Evolutionary conservation across 2,329 filamentous ascomycete genomes (phyloP).

Genomic region (Ceratocystiopsis brevicomis): DNA sequence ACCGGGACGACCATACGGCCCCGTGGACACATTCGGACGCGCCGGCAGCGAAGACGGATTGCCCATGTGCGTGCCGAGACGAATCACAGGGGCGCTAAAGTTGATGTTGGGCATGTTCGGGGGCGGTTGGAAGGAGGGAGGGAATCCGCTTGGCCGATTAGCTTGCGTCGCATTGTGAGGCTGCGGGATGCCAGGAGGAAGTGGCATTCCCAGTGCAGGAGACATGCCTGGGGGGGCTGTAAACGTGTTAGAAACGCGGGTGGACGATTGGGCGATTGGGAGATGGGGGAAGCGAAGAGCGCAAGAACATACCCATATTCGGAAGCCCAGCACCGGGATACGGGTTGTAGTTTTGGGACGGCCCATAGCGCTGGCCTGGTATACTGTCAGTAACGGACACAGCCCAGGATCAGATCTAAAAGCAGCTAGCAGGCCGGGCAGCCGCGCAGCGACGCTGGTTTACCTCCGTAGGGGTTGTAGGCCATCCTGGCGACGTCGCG

Average conservation of each 20-base stretch:
- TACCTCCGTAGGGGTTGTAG: slow-evolving; percentile 43
- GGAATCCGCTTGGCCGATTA: slow-evolving; percentile 63
- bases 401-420: too few relatives aligned
- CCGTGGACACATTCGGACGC: slow-evolving; percentile 22
- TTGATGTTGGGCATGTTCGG: slow-evolving; percentile 94
- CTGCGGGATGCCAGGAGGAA: slow-evolving; percentile 61
- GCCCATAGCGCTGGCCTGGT: slow-evolving; percentile 42
- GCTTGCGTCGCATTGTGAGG: slow-evolving; percentile 48
- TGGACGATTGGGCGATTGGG: too few relatives aligned
- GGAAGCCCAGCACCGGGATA: slow-evolving; percentile 55
- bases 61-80: slow-evolving; percentile 55
- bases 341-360: slow-evolving; percentile 52
- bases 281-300: background rate
- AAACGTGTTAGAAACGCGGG: slow-evolving; percentile 40
- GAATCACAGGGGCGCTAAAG: slow-evolving; percentile 91
- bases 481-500: slow-evolving; percentile 22
- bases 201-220: slow-evolving; percentile 60
- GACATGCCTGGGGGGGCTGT: slow-evolving; percentile 53
- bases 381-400: background rate
- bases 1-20: slow-evolving; percentile 19
- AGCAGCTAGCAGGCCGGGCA: background rate
- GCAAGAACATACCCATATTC: slow-evolving; percentile 49
- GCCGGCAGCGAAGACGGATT: slow-evolving; percentile 6
- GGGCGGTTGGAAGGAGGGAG: slow-evolving; percentile 70
- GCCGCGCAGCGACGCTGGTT: background rate